Conservation (phyloP, 2,329 filamentous ascomycete genomes). For the Hypoxylon sp. region DNA sequence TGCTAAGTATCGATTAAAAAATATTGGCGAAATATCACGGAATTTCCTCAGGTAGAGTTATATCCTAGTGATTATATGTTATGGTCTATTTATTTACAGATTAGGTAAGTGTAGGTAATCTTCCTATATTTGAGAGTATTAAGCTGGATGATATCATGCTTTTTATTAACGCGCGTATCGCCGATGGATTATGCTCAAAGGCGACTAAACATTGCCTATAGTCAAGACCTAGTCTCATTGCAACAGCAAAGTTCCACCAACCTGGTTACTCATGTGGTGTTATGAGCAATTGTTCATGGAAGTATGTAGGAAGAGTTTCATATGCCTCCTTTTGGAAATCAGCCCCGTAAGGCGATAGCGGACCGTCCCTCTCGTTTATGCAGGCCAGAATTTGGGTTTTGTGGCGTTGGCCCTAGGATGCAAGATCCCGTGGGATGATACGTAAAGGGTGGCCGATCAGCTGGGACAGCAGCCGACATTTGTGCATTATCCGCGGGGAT, state of each 20-base stretch:
- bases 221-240: not conserved
- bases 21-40: not conserved
- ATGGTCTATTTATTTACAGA: not conserved
- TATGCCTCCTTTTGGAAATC: conserved; percentile 20
- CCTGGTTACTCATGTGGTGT: conserved; percentile 8
- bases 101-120: not conserved
- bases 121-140: not conserved
- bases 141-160: not conserved
- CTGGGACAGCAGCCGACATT: conserved; percentile 6
- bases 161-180: not conserved
- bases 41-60: not conserved
- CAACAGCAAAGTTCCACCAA: conserved; percentile 6
- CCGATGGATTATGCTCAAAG: not conserved
- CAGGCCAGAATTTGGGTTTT: conserved; percentile 36
- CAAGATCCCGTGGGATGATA: conserved; percentile 43
- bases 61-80: not conserved
- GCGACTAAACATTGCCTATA: not conserved
- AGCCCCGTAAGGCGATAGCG: conserved; percentile 38
- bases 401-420: conserved; percentile 39
- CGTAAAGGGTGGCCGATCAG: conserved; percentile 19
- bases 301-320: conserved; percentile 19
- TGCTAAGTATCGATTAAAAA: not conserved
- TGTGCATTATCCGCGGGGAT: conserved; percentile 13
- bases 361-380: conserved; percentile 41
- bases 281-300: not conserved